Percentiles rank a stretch among this genome's conserved stretches.
phyloP scores from a whole-genome alignment of 768 basidiomycete species.

The Pulveroboletus ravenelii region DNA sequence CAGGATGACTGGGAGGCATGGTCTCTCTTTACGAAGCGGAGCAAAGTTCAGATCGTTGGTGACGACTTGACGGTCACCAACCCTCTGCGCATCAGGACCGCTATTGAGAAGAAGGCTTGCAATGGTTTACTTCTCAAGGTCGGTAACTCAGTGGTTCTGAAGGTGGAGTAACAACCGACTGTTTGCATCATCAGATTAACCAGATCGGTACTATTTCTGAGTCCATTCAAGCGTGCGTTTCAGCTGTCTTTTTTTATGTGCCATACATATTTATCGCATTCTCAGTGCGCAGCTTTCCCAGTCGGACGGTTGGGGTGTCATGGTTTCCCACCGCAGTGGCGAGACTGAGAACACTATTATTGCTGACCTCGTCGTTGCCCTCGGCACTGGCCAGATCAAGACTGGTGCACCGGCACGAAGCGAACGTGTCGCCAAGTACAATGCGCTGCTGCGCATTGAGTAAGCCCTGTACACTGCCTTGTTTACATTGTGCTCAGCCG shows the following conservation, averaged over 20 bases:
- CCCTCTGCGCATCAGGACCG: constrained; percentile 93
- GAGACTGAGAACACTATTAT: constrained; percentile 98
- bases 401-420: constrained; percentile 94
- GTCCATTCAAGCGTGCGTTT: constrained; percentile 92
- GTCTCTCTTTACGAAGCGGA: constrained; percentile 80
- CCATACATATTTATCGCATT: constrained; percentile 1
- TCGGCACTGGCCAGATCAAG: constrained; percentile 94
- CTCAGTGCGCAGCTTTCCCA: constrained; percentile 89
- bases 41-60: constrained; percentile 86
- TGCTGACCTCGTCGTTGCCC: constrained; percentile 91
- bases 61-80: constrained; percentile 99
- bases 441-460: constrained; percentile 86
- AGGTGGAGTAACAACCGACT: not conserved
- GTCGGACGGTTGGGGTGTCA: constrained; percentile 97
- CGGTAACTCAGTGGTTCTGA: not conserved
- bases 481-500: not conserved
- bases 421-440: constrained; percentile 97
- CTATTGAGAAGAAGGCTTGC: constrained; percentile 99
- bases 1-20: constrained; percentile 99
- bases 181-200: constrained; percentile 58
- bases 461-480: constrained; percentile 35
- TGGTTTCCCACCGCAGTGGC: constrained; percentile 98
- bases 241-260: not conserved
- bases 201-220: constrained; percentile 99
- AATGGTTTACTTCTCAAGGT: constrained; percentile 96